Conservation (phyloP, 1,284 basidiomycete genomes). For the Ganoderma lingzhi region DNA sequence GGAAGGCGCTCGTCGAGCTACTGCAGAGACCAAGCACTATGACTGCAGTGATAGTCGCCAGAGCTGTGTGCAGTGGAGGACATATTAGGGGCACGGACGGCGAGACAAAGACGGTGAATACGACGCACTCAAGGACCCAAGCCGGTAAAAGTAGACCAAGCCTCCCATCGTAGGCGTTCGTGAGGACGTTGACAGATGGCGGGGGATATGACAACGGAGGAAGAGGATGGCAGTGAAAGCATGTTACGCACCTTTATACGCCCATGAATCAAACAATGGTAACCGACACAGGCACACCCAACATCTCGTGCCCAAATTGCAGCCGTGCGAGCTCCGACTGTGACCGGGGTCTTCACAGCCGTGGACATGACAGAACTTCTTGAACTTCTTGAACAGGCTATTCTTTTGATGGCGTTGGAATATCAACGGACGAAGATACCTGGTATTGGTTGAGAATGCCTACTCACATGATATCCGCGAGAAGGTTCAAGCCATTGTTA, state of each 20-base stretch:
- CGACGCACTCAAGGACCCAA: neutral
- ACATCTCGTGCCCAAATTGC: neutral
- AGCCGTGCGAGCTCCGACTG: neutral
- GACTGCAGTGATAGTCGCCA: neutral
- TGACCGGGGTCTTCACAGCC: neutral
- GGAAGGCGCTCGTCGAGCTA: neutral
- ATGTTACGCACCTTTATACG: neutral
- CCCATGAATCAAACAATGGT: neutral
- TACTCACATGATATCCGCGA: neutral
- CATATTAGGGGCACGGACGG: neutral
- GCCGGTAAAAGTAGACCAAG: conserved; percentile 2
- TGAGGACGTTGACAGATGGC: neutral
- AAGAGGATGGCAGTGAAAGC: neutral
- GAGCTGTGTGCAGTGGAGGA: neutral
- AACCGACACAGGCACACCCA: neutral
- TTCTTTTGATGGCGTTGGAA: neutral
- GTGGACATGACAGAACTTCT: neutral
- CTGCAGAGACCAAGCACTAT: conserved; percentile 5
- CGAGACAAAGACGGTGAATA: neutral
- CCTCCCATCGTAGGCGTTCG: neutral
- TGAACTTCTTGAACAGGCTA: neutral
- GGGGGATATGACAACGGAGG: neutral
- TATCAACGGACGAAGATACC: neutral
- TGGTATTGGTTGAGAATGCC: neutral
- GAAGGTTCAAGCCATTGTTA: neutral